Base-by-base conservation (phyloP, 2,329 filamentous ascomycete genomes). In the Beauveria rudraprayagi region DNA sequence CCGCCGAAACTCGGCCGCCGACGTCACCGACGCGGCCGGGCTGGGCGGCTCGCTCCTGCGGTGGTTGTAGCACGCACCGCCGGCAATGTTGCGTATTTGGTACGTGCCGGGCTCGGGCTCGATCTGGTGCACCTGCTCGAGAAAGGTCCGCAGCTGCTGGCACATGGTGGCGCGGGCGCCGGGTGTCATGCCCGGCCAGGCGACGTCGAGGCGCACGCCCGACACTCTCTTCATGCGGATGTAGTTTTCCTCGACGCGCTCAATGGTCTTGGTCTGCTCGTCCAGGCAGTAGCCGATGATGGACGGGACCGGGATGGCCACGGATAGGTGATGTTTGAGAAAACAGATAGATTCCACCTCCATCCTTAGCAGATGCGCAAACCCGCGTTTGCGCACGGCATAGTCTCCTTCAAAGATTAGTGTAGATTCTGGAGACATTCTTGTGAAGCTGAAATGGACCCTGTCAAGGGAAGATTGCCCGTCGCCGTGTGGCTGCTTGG, bases 321-420 rank as follows among this genome's bases (percentile, higher is more conserved):
- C 60, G n/a, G 56, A 10, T 1, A 22, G 10, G 30, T 52, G 50
- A 19, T 26, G 51, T 48, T 47, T 55, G n/a, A 64, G 59, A 37
- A 54, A 64, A 14, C 52, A 47, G 59, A 64, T 64, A n/a, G 63
- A 62, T 10, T 64, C 61, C 16, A 51, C 62, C 52, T 64, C 63
- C 44, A 41, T 55, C 22, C 62, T 46, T 11, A 58, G 30, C 10
- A 52, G 50, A 24, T 52, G 50, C 28, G 54, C 40, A 24, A 56
- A 46, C 9, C 44, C 28, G 43, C 41, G 54, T 40, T 56, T 56
- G 3, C 41, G 54, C n/a, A 56, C 28, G 26, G 44, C 54, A 34
- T 56, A 56, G 43, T 47, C 37, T 11, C 53, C 41, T 19, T 56
- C 44, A 10, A 52, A 52, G 11, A 52, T 19, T n/a, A 52, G 43